Conservation (phyloP, 768 basidiomycete genomes). For the Lentinula edodes region DNA sequence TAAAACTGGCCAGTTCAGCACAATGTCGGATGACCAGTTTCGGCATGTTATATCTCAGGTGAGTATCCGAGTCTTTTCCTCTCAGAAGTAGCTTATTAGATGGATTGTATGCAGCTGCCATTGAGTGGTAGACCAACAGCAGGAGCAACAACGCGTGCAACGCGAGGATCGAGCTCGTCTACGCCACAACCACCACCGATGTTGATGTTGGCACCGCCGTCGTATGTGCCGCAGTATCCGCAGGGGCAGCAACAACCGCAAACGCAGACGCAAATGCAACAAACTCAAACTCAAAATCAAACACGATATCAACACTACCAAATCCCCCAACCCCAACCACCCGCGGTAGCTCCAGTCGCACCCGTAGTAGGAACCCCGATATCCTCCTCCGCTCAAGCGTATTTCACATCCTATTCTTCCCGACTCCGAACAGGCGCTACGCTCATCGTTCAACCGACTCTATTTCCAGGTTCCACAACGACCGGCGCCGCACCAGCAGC, state of each 20-base stretch:
- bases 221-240: not conserved
- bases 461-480: slow-evolving; percentile 21
- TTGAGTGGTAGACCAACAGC: too few relatives aligned
- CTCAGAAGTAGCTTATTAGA: too few relatives aligned
- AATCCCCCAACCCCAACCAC: not conserved
- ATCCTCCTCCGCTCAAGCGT: slow-evolving; percentile 61
- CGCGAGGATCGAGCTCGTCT: not conserved
- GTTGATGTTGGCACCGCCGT: not conserved
- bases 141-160: not conserved
- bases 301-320: too few relatives aligned
- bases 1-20: not conserved
- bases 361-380: slow-evolving; percentile 25
- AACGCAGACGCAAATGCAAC: too few relatives aligned
- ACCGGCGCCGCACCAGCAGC: too few relatives aligned
- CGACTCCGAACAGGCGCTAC: slow-evolving; percentile 88
- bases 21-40: not conserved
- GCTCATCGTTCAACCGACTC: slow-evolving; percentile 85
- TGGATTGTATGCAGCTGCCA: too few relatives aligned
- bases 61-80: too few relatives aligned
- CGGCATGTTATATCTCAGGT: not conserved
- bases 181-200: not conserved
- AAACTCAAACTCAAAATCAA: too few relatives aligned
- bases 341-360: not conserved
- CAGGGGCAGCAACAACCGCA: not conserved
- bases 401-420: slow-evolving; percentile 79